Evolutionary conservation across 225 moss, liverwort and hornwort genomes (phyloP).

Genomic region (Bryum argenteum): DNA sequence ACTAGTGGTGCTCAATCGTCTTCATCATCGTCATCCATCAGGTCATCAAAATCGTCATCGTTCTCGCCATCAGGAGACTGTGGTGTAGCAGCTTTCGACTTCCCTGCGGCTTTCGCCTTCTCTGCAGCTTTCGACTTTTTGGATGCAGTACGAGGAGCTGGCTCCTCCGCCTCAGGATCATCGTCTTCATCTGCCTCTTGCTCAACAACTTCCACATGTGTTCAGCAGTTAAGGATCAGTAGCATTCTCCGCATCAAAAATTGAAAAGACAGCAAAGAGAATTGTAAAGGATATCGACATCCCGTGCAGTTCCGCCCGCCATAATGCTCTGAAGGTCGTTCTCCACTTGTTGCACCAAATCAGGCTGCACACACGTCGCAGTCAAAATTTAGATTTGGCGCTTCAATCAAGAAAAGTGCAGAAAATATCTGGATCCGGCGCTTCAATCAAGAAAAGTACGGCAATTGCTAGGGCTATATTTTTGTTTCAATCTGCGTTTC

Average conservation of each 20-base stretch:
- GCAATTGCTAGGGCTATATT: too few relatives aligned
- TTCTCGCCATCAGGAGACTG: conserved; percentile 45
- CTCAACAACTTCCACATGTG: conserved; percentile 95
- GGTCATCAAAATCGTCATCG: conserved; percentile 75
- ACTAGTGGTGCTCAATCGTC: conserved; percentile 40
- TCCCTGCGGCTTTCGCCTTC: conserved; percentile 32
- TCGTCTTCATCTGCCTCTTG: conserved; percentile 97
- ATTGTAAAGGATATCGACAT: conserved; percentile 86
- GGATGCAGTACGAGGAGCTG: conserved; percentile 39
- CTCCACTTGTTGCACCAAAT: conserved; percentile 93
- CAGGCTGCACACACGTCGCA: conserved; percentile 54
- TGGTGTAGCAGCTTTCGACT: conserved; percentile 24
- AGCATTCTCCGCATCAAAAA: not conserved
- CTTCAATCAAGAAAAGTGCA: too few relatives aligned
- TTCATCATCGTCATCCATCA: conserved; percentile 70
- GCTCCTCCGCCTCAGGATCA: conserved; percentile 71
- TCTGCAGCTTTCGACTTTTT: conserved; percentile 48
- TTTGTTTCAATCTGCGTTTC: too few relatives aligned
- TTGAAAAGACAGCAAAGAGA: not conserved
- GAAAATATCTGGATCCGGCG: too few relatives aligned
- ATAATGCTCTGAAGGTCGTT: conserved; percentile 88
- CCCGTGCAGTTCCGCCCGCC: conserved; percentile 94
- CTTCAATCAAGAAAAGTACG: too few relatives aligned
- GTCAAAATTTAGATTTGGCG: too few relatives aligned
- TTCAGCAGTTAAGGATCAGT: conserved; percentile 57